phyloP scores from a whole-genome alignment of 164 flowering plant species.

The Malania oleifera region DNA sequence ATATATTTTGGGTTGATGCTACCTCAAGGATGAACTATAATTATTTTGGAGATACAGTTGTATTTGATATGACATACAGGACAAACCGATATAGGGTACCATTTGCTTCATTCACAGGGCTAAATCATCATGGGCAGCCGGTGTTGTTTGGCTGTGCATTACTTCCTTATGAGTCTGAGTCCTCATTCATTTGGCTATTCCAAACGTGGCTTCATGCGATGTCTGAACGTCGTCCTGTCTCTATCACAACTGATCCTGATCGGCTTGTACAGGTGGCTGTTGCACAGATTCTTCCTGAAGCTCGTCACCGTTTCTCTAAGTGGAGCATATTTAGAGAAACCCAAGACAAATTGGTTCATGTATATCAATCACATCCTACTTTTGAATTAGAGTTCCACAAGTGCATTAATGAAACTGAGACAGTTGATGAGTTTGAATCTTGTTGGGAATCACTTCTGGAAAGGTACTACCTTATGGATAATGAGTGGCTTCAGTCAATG shows the following conservation, averaged over 20 bases:
- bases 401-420: background rate
- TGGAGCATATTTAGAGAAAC: background rate
- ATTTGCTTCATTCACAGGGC: too few species aligned
- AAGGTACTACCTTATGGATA: background rate
- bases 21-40: too few species aligned
- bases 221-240: background rate
- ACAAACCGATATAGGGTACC: too few species aligned
- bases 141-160: too few species aligned
- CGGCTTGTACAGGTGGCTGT: background rate
- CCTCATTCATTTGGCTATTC: too few species aligned
- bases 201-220: background rate
- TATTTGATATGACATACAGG: too few species aligned
- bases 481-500: background rate
- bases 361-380: background rate
- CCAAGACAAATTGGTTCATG: background rate
- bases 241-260: background rate
- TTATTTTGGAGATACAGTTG: too few species aligned
- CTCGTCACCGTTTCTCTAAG: background rate
- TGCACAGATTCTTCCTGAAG: background rate
- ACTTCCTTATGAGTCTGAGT: too few species aligned
- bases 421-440: background rate
- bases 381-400: background rate
- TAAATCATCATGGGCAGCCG: too few species aligned
- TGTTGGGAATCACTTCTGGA: background rate
- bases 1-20: too few species aligned